Conservation (phyloP, 2,329 filamentous ascomycete species). For the Botrytis cinerea region DNA sequence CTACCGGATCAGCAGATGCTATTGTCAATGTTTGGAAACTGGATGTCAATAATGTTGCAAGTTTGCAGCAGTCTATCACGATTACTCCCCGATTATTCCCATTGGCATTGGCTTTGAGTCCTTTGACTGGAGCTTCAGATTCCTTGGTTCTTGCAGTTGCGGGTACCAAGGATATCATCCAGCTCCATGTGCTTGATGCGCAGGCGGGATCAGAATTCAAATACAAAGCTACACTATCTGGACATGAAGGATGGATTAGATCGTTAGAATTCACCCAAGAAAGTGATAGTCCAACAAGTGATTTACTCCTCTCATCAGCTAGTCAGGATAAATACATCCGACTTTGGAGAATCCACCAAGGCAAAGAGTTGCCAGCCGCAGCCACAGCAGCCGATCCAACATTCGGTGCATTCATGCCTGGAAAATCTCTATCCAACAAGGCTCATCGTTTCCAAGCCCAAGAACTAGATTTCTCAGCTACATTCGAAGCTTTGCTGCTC, state of each 20-base stretch:
- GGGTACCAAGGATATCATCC: slow-evolving; percentile 79
- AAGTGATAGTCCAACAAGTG: slow-evolving; percentile 53
- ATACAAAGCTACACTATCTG: slow-evolving; percentile 74
- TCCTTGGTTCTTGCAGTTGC: slow-evolving; percentile 75
- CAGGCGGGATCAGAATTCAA: slow-evolving; percentile 56
- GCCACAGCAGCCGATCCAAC: slow-evolving; percentile 58
- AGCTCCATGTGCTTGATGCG: slow-evolving; percentile 67
- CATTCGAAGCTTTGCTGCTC: slow-evolving; percentile 89
- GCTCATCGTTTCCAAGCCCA: slow-evolving; percentile 71
- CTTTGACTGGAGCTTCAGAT: slow-evolving; percentile 53
- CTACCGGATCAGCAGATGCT: slow-evolving; percentile 81
- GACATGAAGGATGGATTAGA: slow-evolving; percentile 94
- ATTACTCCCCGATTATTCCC: slow-evolving; percentile 82
- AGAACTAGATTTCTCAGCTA: slow-evolving; percentile 69
- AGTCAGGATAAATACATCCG: slow-evolving; percentile 98
- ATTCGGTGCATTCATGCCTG: slow-evolving; percentile 59
- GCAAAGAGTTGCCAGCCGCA: slow-evolving; percentile 61
- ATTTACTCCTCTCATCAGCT: slow-evolving; percentile 84
- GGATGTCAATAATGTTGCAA: slow-evolving; percentile 46
- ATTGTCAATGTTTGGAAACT: slow-evolving; percentile 71
- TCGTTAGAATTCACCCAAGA: slow-evolving; percentile 78
- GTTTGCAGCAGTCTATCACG: slow-evolving; percentile 68
- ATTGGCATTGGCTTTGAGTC: slow-evolving; percentile 69
- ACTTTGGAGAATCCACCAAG: slow-evolving; percentile 82
- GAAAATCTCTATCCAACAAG: slow-evolving; percentile 84